Evolutionary conservation across 257 asterid species (phyloP).

Genomic region (Eustoma russellianum): DNA sequence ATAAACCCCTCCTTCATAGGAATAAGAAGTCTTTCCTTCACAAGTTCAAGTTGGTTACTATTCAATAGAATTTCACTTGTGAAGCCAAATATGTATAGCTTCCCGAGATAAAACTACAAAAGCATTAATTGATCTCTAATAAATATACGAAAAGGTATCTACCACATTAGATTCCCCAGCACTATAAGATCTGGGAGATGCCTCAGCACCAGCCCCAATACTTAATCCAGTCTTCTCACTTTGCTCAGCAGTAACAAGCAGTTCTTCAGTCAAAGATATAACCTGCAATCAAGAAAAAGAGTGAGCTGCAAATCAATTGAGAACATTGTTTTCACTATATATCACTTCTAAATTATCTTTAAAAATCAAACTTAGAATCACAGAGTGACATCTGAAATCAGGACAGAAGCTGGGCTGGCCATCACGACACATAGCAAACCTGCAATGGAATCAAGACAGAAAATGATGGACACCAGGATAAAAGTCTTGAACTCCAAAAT

Average conservation of each 20-base stretch:
- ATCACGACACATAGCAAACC: conserved; percentile 80
- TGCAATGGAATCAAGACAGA: conserved; percentile 86
- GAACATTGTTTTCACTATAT: conserved; percentile 12
- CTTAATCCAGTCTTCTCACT: conserved; percentile 47
- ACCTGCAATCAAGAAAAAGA: conserved; percentile 49
- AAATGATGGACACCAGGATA: conserved; percentile 70
- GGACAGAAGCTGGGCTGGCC: conserved; percentile 66
- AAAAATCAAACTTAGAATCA: conserved; percentile 58
- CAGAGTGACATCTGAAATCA: conserved; percentile 78
- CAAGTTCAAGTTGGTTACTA: no score
- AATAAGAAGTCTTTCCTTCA: no score
- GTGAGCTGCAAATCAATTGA: conserved; percentile 14
- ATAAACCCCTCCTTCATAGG: no score
- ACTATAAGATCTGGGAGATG: conserved; percentile 35
- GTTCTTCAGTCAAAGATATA: conserved; percentile 90
- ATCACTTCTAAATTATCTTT: conserved; percentile 17
- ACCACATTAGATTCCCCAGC: conserved; percentile 44
- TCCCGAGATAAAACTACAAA: not conserved
- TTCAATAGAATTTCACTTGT: not conserved
- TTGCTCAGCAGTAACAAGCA: conserved; percentile 69
- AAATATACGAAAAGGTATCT: not conserved
- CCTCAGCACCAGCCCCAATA: conserved; percentile 35
- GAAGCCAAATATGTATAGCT: not conserved
- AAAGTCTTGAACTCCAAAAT: conserved; percentile 32
- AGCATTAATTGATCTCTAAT: not conserved